Percentiles rank a stretch among this genome's conserved stretches.
phyloP scores from a whole-genome alignment of 306 rosid species.

The Rosa chinensis region DNA sequence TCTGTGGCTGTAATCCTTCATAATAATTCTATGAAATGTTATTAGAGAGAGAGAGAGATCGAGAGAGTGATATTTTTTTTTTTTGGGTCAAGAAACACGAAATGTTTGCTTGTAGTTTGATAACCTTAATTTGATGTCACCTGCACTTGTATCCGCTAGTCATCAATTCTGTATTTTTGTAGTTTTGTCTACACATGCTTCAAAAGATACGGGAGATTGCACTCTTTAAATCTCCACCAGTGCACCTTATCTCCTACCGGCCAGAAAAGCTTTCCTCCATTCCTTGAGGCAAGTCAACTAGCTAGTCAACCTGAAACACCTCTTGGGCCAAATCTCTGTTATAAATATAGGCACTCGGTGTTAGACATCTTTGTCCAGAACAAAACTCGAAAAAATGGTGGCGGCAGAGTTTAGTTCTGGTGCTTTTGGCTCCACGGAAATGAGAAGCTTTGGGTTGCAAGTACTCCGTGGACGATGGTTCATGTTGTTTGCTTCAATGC shows the following conservation, averaged over 20 bases:
- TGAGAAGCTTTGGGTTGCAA: conserved; percentile 30
- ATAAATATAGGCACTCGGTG: not conserved
- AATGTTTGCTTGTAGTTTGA: not conserved
- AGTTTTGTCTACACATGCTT: not conserved
- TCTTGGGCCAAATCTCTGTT: not conserved
- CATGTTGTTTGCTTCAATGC: conserved; percentile 57
- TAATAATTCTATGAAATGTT: no score
- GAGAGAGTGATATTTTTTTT: no score
- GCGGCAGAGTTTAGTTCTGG: conserved; percentile 5
- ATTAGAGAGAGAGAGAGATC: no score
- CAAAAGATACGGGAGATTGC: not conserved
- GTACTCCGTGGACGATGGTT: conserved; percentile 67
- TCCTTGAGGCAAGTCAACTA: not conserved
- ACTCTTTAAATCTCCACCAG: not conserved
- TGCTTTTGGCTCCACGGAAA: conserved; percentile 11
- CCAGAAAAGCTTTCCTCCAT: not conserved
- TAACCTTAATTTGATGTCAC: not conserved
- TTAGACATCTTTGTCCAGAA: not conserved
- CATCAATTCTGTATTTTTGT: not conserved
- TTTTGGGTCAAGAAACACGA: no score
- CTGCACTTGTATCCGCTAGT: not conserved
- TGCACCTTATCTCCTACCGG: not conserved
- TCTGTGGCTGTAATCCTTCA: no score
- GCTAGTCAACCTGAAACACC: conserved; percentile 6
- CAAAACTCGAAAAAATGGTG: conserved; percentile 22